Conservation (phyloP, 768 basidiomycete genomes). For the Hydnomerulius pinastri region DNA sequence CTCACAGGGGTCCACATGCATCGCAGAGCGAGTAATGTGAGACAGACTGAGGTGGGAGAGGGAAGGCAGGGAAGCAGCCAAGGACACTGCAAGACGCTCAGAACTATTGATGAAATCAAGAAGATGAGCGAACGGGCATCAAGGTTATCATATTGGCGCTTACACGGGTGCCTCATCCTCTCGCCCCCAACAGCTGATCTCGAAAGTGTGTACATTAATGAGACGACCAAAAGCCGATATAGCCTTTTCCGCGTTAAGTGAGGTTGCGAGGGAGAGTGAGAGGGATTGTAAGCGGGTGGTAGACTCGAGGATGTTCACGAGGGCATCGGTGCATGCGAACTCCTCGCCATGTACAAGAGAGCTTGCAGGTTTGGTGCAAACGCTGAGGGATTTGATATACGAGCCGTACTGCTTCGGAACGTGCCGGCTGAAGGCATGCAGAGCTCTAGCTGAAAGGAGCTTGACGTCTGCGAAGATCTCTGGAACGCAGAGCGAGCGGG, state of each 20-base stretch:
- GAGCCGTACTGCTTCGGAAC: constrained; percentile 58
- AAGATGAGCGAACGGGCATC: constrained; percentile 4
- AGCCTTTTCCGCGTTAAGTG: constrained; percentile 18
- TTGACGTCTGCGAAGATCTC: constrained; percentile 59
- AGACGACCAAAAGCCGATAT: constrained; percentile 27
- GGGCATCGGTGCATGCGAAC: constrained; percentile 43
- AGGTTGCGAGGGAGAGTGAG: constrained; percentile 27
- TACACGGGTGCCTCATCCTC: constrained; percentile 41
- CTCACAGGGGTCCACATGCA: constrained; percentile 59
- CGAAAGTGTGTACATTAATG: constrained; percentile 15
- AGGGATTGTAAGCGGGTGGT: constrained; percentile 44
- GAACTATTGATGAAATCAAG: constrained; percentile 19
- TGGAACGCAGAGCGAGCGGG: constrained; percentile 59
- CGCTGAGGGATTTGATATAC: constrained; percentile 52
- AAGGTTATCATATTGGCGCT: constrained; percentile 15
- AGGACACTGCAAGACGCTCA: constrained; percentile 68
- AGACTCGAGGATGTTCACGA: constrained; percentile 51
- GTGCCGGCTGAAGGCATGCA: constrained; percentile 52
- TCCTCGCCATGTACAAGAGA: constrained; percentile 25
- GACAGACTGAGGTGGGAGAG: constrained; percentile 60
- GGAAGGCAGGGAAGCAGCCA: constrained; percentile 59
- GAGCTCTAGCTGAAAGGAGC: constrained; percentile 46
- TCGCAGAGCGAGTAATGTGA: constrained; percentile 62
- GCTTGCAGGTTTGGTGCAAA: constrained; percentile 41
- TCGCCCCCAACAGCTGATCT: constrained; percentile 27